Evolutionary conservation across 129 eudicot genomes (phyloP).

Genomic region (Dittrichia graveolens): DNA sequence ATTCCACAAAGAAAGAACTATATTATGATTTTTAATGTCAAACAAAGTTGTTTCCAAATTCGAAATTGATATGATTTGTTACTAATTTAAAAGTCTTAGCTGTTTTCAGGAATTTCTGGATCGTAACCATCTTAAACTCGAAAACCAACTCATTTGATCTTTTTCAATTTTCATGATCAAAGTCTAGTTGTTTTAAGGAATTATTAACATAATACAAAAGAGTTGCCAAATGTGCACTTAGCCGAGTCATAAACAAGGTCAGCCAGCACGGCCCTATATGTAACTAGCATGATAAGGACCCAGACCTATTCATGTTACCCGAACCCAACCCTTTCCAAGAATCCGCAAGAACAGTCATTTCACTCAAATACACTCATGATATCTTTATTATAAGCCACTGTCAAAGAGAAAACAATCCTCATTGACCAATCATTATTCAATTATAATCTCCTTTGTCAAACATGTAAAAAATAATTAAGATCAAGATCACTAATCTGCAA

Average conservation of each 20-base stretch:
- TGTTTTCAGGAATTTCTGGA: not conserved
- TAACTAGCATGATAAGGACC: not conserved
- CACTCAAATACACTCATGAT: slow-evolving; percentile 7
- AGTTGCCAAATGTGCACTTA: not conserved
- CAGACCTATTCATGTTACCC: slow-evolving; percentile 7
- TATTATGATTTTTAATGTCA: no score
- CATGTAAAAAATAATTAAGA: slow-evolving; percentile 1
- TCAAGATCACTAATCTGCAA: not conserved
- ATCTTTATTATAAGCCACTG: slow-evolving; percentile 18
- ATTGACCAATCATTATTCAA: slow-evolving; percentile 26
- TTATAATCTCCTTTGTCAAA: slow-evolving; percentile 1
- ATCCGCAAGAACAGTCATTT: slow-evolving; percentile 18
- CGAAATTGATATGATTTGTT: not conserved
- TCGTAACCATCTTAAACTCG: not conserved
- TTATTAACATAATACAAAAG: no score
- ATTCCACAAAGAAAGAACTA: no score
- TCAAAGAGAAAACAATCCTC: slow-evolving; percentile 28
- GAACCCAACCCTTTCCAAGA: slow-evolving; percentile 20
- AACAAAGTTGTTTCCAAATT: not conserved
- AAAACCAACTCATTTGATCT: not conserved
- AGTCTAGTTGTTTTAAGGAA: no score
- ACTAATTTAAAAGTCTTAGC: not conserved
- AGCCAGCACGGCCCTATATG: not conserved
- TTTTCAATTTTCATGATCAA: not conserved
- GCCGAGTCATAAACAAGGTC: not conserved